Base-by-base conservation (phyloP, 2,329 filamentous ascomycete species). In the Parastagonospora avenae region DNA sequence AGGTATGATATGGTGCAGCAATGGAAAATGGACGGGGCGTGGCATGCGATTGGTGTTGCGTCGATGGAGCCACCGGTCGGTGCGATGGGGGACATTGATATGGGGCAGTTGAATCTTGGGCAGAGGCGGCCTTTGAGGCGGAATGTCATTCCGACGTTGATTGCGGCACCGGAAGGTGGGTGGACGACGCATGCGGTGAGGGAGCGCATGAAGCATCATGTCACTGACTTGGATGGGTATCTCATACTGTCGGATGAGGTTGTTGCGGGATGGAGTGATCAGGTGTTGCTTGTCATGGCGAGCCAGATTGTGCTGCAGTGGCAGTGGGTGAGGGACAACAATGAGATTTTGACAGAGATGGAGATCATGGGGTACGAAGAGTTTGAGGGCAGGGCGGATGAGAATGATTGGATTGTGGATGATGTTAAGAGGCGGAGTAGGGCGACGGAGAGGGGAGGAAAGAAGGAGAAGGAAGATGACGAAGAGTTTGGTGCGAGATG, bases 201-300 rank as follows among this genome's bases (percentile, higher is more conserved):
- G 9, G 64, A 67, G 24, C 50, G 61, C 15, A 69, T 71, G 68
- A 61, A 57, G 35, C 68, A 71, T 28, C 65, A 68, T 33, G 46
- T 66, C n/a, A 69, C 66, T 1, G 58, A 46, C 1, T 36, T 71
- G 19, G 68, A 71, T 28, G 16, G 32, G 2, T 59, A 59, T 35
- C 39, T 71, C 5, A 7, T 71, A 5, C 38, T 69, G 12, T 48
- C 12, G 0, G 63, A 69, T 36, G 57, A 61, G 7, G 47, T 59
- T 16, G 60, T 66, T 1, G 52, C 28, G 8, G 24, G 8, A 1
- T 69, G 63, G 66, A 48, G 44, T 8, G 43, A 46, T 12, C 16
- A 16, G 11, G 41, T 5, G 27, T 27, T 65, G 36, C 12, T 63
- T 8, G 35, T 38, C 0, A 57, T 42, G 45, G 31, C 55, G 6